Evolutionary conservation across 2,329 filamentous ascomycete genomes (phyloP).

Genomic region (Kalaharituber pfeilii): DNA sequence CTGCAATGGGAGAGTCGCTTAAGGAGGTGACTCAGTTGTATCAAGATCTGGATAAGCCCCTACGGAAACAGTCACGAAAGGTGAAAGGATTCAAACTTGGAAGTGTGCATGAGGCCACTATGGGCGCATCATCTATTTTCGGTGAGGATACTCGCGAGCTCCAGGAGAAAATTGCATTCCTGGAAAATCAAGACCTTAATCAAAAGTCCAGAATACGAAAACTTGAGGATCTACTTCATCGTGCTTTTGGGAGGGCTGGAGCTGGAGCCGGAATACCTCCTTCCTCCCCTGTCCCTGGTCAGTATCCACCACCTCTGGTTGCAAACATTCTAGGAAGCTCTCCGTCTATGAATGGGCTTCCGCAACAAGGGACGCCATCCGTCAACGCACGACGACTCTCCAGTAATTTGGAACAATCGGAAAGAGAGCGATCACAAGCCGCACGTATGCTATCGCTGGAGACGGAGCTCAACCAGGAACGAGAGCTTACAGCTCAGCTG

Average conservation of each 20-base stretch:
- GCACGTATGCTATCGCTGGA: constrained; percentile 53
- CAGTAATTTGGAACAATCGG: constrained; percentile 35
- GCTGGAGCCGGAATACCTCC: constrained; percentile 19
- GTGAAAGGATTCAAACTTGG: constrained; percentile 62
- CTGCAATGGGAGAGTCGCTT: constrained; percentile 47
- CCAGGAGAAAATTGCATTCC: constrained; percentile 63
- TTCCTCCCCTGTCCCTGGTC: constrained; percentile 13
- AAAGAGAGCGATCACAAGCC: constrained; percentile 43
- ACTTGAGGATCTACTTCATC: constrained; percentile 78
- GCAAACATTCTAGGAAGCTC: constrained; percentile 6
- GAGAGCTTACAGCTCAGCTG: constrained; percentile 45
- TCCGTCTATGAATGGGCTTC: neutral
- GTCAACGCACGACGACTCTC: constrained; percentile 44
- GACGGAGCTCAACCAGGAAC: constrained; percentile 57
- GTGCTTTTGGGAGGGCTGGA: constrained; percentile 35
- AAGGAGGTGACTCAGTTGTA: constrained; percentile 60
- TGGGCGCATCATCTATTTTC: constrained; percentile 72
- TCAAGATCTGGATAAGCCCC: constrained; percentile 62
- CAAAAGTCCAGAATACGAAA: constrained; percentile 79
- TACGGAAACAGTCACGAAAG: constrained; percentile 54
- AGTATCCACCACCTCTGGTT: constrained; percentile 29
- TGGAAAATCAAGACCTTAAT: constrained; percentile 60
- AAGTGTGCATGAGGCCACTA: constrained; percentile 74
- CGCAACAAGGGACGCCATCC: constrained; percentile 34
- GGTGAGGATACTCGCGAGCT: constrained; percentile 56